Base-by-base conservation (phyloP, 1,139 yeast species). In the Eremothecium coryli region DNA sequence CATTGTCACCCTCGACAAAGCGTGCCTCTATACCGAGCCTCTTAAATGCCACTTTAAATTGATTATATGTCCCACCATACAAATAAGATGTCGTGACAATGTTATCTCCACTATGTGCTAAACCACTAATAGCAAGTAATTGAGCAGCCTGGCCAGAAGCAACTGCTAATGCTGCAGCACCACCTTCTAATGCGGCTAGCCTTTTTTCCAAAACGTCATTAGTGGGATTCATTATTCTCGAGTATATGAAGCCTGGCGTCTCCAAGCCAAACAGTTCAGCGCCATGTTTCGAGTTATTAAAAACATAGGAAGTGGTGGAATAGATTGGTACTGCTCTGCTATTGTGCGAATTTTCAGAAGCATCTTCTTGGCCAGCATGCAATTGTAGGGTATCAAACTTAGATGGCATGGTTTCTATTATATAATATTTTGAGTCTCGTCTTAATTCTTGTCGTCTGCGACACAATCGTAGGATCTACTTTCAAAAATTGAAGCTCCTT, bases 61-160 rank as follows among this genome's bases (percentile, higher is more conserved):
- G 95, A 61, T 88, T 88, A 65, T 80, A 86, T 43, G 96, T 86
- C 53, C 98, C 98, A 45, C 98, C 98, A 58, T 90, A 90, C 46
- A 90, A 69, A 66, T 60, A 84, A n/a, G 94, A 73, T 23, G 95
- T 78, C 26, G 95, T 75, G 38, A 90, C 72, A 49, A 90, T 72
- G 64, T 90, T 90, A 59, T 85, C 95, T 48, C 97, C 97, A 35
- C 73, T 61, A 50, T 81, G 86, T 26, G 95, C 94, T 50, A 86
- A 70, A 39, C 86, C 86, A 27, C 84, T 69, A 54, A 86, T 68
- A 23, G 96, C 94, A 41, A 82, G 58, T 49, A 85, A 73, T 60
- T 86, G 96, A 25, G 97, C 96, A 36, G 96, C 90, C 64, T 86
- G 96, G 42, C 98, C 97, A 9, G 96, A 86, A 20, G 94, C 62